Evolutionary conservation across 352 stramenopile genomes (phyloP).

Genomic region (Globisporangium canariense): DNA sequence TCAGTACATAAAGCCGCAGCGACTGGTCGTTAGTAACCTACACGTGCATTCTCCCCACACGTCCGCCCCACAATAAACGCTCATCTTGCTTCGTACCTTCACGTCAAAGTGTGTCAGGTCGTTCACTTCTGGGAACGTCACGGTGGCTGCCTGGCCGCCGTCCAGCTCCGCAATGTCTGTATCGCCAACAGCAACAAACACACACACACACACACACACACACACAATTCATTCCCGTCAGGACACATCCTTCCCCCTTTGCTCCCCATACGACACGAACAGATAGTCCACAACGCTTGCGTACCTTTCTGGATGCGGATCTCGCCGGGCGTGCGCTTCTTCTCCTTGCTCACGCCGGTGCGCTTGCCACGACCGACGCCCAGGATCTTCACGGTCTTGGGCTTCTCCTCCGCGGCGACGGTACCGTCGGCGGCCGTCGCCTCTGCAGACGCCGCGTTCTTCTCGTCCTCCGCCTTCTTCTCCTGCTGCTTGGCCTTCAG

Average conservation of each 20-base stretch:
- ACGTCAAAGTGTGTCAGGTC: slow-evolving; percentile 94
- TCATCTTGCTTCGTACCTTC: slow-evolving; percentile 48
- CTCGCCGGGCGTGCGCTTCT: slow-evolving; percentile 95
- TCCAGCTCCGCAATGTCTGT: slow-evolving; percentile 97
- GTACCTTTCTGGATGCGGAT: slow-evolving; percentile 98
- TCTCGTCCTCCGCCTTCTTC: slow-evolving; percentile 80
- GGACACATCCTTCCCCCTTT: neutral
- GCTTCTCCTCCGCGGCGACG: slow-evolving; percentile 31
- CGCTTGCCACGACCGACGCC: slow-evolving; percentile 80
- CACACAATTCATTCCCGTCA: neutral
- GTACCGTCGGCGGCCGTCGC: slow-evolving; percentile 16
- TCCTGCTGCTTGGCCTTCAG: slow-evolving; percentile 85
- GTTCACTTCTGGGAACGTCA: slow-evolving; percentile 97
- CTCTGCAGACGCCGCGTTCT: slow-evolving; percentile 25
- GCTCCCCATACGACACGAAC: neutral
- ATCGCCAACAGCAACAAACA: neutral
- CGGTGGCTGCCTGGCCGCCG: slow-evolving; percentile 93
- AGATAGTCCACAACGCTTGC: neutral
- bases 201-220: neutral
- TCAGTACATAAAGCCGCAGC: no score
- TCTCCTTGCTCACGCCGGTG: slow-evolving; percentile 64
- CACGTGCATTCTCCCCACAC: no score
- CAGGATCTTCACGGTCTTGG: slow-evolving; percentile 81
- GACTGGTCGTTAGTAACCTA: no score
- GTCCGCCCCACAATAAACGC: slow-evolving; percentile 23